A percentile compares a stretch with the other conserved stretches of the same genome.
Evolutionary conservation across 805 yeast species (phyloP).

Genomic region (Suhomyces vadensis): DNA sequence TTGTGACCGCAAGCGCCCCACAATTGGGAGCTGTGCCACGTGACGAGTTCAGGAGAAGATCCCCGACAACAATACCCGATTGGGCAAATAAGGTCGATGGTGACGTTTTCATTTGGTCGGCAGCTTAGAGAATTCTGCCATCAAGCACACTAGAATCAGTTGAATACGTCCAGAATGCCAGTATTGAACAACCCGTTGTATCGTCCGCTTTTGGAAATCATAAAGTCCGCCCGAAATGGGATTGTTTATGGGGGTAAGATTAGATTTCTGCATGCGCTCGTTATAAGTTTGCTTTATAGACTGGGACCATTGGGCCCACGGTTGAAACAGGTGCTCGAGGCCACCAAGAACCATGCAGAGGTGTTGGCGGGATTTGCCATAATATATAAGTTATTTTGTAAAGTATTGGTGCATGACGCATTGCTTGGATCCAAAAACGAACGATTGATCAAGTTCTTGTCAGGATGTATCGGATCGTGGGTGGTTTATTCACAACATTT

Average conservation of each 20-base stretch:
- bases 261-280: constrained; percentile 64
- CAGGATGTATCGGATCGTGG: constrained; percentile 45
- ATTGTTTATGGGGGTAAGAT: constrained; percentile 62
- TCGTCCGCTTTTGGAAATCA: constrained; percentile 34
- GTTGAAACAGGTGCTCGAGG: constrained; percentile 46
- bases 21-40: too few relatives aligned
- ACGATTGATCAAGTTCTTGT: constrained; percentile 33
- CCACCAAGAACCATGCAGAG: constrained; percentile 56
- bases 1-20: too few relatives aligned
- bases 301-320: constrained; percentile 51
- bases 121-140: too few relatives aligned
- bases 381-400: constrained; percentile 45
- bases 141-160: too few relatives aligned
- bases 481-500: constrained; percentile 47
- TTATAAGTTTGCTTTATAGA: constrained; percentile 57
- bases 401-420: constrained; percentile 31
- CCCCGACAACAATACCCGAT: background rate
- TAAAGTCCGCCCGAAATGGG: constrained; percentile 46
- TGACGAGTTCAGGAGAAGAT: background rate
- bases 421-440: constrained; percentile 34
- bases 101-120: too few relatives aligned
- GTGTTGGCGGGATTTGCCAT: constrained; percentile 59
- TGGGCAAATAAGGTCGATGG: too few relatives aligned
- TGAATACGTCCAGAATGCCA: constrained; percentile 12
- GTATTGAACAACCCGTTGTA: constrained; percentile 23